Conservation (phyloP, 164 flowering plant species). For the Nymphaea thermarum region DNA sequence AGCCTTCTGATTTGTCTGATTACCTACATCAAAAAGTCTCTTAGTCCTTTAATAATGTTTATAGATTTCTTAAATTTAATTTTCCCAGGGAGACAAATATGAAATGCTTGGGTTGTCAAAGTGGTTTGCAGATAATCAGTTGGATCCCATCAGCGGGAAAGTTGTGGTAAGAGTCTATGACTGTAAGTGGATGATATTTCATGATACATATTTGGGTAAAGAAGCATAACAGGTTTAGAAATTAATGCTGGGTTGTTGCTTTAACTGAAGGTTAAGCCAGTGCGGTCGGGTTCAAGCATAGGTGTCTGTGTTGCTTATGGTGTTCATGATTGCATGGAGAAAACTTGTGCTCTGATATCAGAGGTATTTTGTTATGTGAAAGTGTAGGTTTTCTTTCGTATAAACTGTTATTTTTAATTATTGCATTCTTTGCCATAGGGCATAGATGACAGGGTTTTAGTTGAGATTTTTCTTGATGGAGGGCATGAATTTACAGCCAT, state of each 20-base stretch:
- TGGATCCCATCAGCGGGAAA: constrained; percentile 51
- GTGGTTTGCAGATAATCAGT: constrained; percentile 63
- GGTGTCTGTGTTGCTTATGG: constrained; percentile 89
- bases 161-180: constrained; percentile 92
- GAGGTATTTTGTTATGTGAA: constrained; percentile 30
- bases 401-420: background rate
- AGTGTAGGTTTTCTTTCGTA: background rate
- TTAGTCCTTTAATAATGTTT: background rate
- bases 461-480: constrained; percentile 81
- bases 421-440: constrained; percentile 28
- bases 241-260: no score
- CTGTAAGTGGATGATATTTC: no score
- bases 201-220: no score
- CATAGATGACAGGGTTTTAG: constrained; percentile 64
- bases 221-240: no score
- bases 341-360: constrained; percentile 49
- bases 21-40: background rate
- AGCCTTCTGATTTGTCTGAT: no score
- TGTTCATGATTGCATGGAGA: constrained; percentile 49
- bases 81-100: constrained; percentile 28
- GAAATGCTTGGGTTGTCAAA: constrained; percentile 32
- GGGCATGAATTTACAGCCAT: constrained; percentile 84
- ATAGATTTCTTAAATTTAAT: background rate
- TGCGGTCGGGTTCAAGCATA: constrained; percentile 86
- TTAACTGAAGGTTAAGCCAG: constrained; percentile 60